Conservation (phyloP, 2,329 filamentous ascomycete genomes). For the Sporothrix protearum region DNA sequence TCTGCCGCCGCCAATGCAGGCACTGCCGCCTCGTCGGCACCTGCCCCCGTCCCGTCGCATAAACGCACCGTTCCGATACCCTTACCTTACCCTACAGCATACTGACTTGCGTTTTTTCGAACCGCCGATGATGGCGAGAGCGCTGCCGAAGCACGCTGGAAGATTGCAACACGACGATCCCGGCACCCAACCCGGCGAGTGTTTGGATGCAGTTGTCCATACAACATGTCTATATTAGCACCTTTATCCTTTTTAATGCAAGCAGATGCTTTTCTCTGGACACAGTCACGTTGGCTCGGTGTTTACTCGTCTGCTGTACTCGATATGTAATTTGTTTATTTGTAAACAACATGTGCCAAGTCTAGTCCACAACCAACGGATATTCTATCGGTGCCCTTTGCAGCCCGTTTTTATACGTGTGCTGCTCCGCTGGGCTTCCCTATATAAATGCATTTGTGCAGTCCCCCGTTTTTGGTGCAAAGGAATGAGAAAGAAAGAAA, state of each 20-base stretch:
- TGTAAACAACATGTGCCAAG: slow-evolving; percentile 3
- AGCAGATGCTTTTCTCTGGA: background rate
- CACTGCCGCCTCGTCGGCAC: slow-evolving; percentile 32
- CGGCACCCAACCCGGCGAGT: background rate
- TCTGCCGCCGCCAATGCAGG: slow-evolving; percentile 33
- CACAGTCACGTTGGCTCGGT: background rate
- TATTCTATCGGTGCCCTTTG: slow-evolving; percentile 8
- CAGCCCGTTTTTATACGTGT: background rate
- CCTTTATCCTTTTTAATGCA: slow-evolving; percentile 10
- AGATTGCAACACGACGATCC: background rate
- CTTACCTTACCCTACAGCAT: background rate
- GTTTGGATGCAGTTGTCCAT: slow-evolving; percentile 6
- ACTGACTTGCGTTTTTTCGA: background rate
- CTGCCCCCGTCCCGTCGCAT: slow-evolving; percentile 30
- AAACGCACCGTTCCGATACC: background rate
- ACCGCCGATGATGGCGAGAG: background rate
- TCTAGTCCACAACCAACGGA: background rate
- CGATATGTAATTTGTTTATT: background rate
- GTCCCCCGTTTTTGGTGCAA: slow-evolving; percentile 6
- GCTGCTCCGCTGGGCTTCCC: slow-evolving; percentile 7
- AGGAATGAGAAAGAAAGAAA: background rate
- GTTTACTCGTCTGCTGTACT: background rate
- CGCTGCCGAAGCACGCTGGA: background rate
- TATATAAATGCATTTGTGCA: slow-evolving; percentile 10
- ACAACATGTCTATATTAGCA: background rate